phyloP scores from a whole-genome alignment of 441 rosid species.

The Euphorbia schlechtendalii region DNA sequence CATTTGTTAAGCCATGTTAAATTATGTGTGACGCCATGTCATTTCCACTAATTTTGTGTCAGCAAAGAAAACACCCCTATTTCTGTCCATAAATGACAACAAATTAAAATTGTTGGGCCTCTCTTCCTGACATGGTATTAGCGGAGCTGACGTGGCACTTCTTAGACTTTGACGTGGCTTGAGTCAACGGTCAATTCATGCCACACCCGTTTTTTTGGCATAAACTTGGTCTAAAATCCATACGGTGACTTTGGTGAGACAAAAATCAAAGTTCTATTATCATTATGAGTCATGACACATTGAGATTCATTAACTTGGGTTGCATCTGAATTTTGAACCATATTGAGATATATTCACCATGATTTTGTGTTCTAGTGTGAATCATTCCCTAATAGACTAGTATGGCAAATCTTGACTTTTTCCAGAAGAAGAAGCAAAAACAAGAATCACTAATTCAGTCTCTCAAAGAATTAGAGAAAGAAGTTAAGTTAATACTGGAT shows the following conservation, averaged over 20 bases:
- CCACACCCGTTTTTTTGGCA: background rate
- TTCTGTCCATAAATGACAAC: background rate
- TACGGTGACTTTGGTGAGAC: no score
- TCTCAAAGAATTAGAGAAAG: constrained; percentile 49
- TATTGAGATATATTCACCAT: no score
- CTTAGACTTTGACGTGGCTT: background rate
- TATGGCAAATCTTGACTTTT: constrained; percentile 4
- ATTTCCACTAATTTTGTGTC: background rate
- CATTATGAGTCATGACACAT: background rate
- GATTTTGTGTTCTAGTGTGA: no score
- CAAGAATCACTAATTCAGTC: constrained; percentile 44
- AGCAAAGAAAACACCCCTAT: background rate
- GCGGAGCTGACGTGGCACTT: background rate
- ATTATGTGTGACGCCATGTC: background rate
- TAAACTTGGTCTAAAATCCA: background rate
- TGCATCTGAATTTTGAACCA: no score
- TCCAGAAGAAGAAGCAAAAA: constrained; percentile 73
- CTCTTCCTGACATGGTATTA: background rate
- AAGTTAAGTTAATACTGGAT: constrained; percentile 47
- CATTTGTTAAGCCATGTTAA: background rate
- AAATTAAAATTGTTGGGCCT: background rate
- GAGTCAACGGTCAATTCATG: background rate
- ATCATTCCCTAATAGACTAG: background rate
- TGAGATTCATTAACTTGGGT: no score
- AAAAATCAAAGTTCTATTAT: background rate